Percentiles rank a stretch among this genome's conserved stretches.
These are phyloP conservation scores for Rhizophagus clarus DNA, from an alignment of 192 early-diverging fungal species.

Conservation along the genomic window DNA sequence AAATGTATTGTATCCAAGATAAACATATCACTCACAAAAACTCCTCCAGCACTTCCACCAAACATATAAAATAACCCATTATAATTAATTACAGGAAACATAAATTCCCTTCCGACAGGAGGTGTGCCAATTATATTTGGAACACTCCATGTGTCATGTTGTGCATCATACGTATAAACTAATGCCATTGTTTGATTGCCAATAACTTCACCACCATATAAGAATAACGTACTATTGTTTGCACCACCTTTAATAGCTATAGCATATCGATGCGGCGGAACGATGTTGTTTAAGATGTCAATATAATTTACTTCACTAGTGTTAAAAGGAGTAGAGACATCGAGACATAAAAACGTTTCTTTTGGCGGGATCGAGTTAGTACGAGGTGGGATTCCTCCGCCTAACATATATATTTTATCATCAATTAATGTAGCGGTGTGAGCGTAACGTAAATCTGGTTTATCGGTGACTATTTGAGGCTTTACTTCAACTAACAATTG, in stretches of 20 bases:
- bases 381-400: not conserved
- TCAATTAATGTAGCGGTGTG: not conserved
- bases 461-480: too few species aligned
- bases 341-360: not conserved
- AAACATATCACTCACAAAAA: not conserved
- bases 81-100: not conserved
- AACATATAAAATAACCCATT: not conserved
- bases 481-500: not conserved
- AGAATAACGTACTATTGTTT: not conserved
- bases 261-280: not conserved
- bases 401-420: not conserved
- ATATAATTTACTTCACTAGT: not conserved
- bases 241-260: not conserved
- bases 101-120: not conserved
- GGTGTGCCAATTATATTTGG: not conserved
- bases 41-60: not conserved
- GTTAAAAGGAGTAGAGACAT: not conserved
- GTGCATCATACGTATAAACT: not conserved
- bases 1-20: not conserved
- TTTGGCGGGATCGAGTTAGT: not conserved
- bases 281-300: not conserved
- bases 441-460: not conserved
- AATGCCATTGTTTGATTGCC: not conserved
- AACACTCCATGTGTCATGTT: not conserved
- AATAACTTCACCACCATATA: not conserved